Evolutionary conservation across 2,329 filamentous ascomycete species (phyloP), one percentile per base, ranked within the genome.

Genomic region (Phaeomoniella chlamydospora): DNA sequence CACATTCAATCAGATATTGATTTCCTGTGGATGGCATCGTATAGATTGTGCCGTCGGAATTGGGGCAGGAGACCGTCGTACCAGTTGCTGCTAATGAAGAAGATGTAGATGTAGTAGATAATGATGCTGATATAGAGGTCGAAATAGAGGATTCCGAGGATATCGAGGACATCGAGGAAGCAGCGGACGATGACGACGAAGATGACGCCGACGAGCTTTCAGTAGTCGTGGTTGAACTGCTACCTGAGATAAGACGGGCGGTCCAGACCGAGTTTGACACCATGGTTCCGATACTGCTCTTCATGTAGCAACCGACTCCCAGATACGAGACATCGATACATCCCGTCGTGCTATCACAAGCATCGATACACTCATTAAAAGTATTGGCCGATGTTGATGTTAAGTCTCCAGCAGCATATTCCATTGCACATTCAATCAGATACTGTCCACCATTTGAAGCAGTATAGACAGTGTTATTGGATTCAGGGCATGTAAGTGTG

Each of bases 241-340:
- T 26, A n/a, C 22, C 22, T 9, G 22, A 26, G 6, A n/a, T 9
- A n/a, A 26, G 22, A 26, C 22, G 22, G 6, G 22, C 22, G n/a
- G 9, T n/a, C 22, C 22, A 26, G 22, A 26, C 22, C n/a, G 6
- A n/a, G n/a, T 26, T 26, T n/a, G 22, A 26, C 9, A 26, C n/a
- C n/a, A n/a, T n/a, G 22, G 22, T n/a, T 26, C 22, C 22, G 22
- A 26, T n/a, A 26, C 22, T 26, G n/a, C 22, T 34, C n/a, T 37
- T 37, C 36, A 37, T 19, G 18, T 37, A 37, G 14, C 36, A 37
- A 2, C 15, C 15, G 12, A 12, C 29, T 3, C 16, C 15, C 2
- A 22, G 3, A 31, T 37, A 37, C 4, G 36, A 37, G 15, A 37
- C 36, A 34, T 37, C 36, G 18, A 37, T 26, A 26, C 36, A 37